Percentiles rank a stretch among this genome's conserved stretches.
These are phyloP conservation scores for Trichomonas tenax DNA, from an alignment of 208 protist genomes.

Conservation along the genomic window DNA sequence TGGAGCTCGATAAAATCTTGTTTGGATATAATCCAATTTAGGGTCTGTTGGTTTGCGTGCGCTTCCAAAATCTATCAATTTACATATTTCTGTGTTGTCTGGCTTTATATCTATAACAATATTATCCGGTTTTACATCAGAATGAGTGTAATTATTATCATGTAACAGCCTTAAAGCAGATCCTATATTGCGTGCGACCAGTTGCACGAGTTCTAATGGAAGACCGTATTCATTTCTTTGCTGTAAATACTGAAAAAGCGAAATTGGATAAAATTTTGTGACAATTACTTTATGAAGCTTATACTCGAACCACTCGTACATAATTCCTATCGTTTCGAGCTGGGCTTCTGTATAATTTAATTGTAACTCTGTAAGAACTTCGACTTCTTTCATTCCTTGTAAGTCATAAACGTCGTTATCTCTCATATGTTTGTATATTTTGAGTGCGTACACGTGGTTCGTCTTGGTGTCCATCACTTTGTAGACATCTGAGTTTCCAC, in stretches of 20 bases:
- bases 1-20: slow-evolving; percentile 5
- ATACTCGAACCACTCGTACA: background rate
- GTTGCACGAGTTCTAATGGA: background rate
- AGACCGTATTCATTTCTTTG: background rate
- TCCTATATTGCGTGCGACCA: background rate
- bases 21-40: background rate
- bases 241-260: background rate
- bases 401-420: background rate
- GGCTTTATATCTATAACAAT: background rate
- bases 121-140: background rate
- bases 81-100: no score
- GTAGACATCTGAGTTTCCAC: background rate
- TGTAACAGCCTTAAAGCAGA: background rate
- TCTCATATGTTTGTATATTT: background rate
- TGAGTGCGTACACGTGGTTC: background rate
- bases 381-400: background rate
- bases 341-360: background rate
- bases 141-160: background rate
- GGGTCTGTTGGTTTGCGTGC: background rate
- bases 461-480: background rate
- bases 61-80: background rate
- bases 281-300: background rate
- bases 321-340: background rate
- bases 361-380: background rate
- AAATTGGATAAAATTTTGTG: background rate